Evolutionary conservation across 148 eudicot genomes (phyloP).

Genomic region (Chenopodium quinoa): DNA sequence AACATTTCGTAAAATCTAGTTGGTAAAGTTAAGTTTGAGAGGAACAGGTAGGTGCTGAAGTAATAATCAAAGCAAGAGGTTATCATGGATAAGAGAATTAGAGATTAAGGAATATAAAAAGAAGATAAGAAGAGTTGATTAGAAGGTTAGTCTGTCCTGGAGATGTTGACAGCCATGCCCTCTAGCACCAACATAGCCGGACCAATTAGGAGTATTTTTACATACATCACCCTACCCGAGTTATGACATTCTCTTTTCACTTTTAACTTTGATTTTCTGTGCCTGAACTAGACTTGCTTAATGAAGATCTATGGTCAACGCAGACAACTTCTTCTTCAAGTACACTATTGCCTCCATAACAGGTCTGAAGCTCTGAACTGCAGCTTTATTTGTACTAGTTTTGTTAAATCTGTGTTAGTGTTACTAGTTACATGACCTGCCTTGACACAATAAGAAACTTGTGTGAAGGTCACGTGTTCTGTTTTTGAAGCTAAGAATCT

Average conservation of each 20-base stretch:
- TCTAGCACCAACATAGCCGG: neutral
- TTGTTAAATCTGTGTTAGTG: neutral
- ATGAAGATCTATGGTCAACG: neutral
- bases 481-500: neutral
- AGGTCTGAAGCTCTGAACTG: constrained; percentile 1
- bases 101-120: neutral
- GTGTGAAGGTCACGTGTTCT: neutral
- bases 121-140: neutral
- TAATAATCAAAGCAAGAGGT: neutral
- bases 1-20: neutral
- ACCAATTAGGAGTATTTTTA: neutral
- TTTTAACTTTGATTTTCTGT: neutral
- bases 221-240: neutral
- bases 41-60: neutral
- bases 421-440: neutral
- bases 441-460: neutral
- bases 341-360: neutral
- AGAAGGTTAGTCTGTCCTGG: neutral
- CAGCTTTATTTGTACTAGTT: neutral
- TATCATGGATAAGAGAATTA: neutral
- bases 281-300: neutral
- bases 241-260: neutral
- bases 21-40: neutral
- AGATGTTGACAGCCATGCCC: neutral
- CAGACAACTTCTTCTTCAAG: neutral